Evolutionary conservation across 2,329 filamentous ascomycete genomes (phyloP), one percentile per base, ranked within the genome.

Genomic region (Botrytis paeoniae): DNA sequence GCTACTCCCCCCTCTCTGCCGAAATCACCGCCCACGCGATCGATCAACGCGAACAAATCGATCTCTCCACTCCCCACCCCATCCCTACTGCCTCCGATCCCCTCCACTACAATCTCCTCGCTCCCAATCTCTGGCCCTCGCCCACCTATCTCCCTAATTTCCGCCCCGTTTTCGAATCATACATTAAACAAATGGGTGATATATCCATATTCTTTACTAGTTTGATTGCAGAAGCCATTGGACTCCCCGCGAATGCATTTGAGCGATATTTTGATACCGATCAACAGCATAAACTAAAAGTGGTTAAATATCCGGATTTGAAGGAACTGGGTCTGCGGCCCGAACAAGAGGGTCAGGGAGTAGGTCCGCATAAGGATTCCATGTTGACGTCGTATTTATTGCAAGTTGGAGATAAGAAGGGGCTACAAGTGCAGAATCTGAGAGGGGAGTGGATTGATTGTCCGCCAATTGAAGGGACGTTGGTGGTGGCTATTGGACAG

Each of bases 401-500:
- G 64, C 94, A 97, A 83, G 93, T 92, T 22, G 92, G 89, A 70
- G 80, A 85, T n/a, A 94, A 97, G 81, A 85, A 83, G 39, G 93
- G 93, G 0, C 83, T 97, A 75, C 93, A 97, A 83, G 93, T 93
- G 43, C 94, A 96, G 82, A 97, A 97, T 82, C 87, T 91, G 73
- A 81, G 83, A 48, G 94, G 94, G 45, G 83, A 89, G 75, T 97
- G 94, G 94, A 91, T 97, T 78, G 93, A 95, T 82, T 94, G 91
- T 80, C 89, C 91, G 76, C 94, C 94, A 0, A 85, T 94, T 45
- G 84, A 86, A 32, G 92, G 91, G 2, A 96, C 94, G 65, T 86
- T 97, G 6, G 94, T 97, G 2, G 93, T 97, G 1, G 93, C 93
- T 14, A 94, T 97, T 77, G 94, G 94, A 0, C 94, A 97, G 82